Evolutionary conservation across 2,329 filamentous ascomycete genomes (phyloP).

Genomic region (Trichoderma polysporum): DNA sequence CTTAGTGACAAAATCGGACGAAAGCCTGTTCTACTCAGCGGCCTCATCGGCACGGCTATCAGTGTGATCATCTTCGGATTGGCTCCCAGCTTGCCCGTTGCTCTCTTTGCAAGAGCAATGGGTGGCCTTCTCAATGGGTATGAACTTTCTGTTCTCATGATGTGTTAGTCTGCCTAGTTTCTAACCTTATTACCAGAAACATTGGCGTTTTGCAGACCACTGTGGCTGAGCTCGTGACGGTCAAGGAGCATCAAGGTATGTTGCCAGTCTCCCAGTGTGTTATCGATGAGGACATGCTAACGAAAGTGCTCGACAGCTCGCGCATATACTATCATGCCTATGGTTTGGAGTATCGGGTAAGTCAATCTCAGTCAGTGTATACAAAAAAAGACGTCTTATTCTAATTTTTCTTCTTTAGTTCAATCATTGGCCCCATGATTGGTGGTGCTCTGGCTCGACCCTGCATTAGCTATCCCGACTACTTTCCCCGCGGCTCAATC

Average conservation of each 20-base stretch:
- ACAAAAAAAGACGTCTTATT: not conserved
- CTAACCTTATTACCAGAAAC: constrained; percentile 56
- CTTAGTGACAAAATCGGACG: constrained; percentile 89
- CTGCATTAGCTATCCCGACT: constrained; percentile 72
- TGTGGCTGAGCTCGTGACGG: constrained; percentile 87
- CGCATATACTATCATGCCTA: constrained; percentile 96
- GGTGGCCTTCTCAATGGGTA: constrained; percentile 92
- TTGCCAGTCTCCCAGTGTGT: constrained; percentile 21
- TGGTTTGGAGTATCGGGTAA: constrained; percentile 94
- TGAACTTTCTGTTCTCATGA: constrained; percentile 32
- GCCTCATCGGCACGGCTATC: constrained; percentile 85
- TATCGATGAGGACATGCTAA: constrained; percentile 27
- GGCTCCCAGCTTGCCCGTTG: constrained; percentile 75
- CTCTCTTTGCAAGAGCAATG: constrained; percentile 81
- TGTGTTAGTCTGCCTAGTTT: not conserved
- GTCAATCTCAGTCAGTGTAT: constrained; percentile 27
- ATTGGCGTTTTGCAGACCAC: constrained; percentile 95
- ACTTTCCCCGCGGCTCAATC: constrained; percentile 72
- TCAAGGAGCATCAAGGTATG: constrained; percentile 88
- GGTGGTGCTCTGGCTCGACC: constrained; percentile 88
- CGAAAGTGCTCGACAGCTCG: constrained; percentile 55
- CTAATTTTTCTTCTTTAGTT: constrained; percentile 53
- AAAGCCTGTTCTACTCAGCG: constrained; percentile 87
- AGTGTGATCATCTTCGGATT: constrained; percentile 95
- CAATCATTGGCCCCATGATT: constrained; percentile 87